These are phyloP conservation scores for Pharnaceum exiguum DNA, from an alignment of 148 eudicot species.

Conservation along the genomic window DNA sequence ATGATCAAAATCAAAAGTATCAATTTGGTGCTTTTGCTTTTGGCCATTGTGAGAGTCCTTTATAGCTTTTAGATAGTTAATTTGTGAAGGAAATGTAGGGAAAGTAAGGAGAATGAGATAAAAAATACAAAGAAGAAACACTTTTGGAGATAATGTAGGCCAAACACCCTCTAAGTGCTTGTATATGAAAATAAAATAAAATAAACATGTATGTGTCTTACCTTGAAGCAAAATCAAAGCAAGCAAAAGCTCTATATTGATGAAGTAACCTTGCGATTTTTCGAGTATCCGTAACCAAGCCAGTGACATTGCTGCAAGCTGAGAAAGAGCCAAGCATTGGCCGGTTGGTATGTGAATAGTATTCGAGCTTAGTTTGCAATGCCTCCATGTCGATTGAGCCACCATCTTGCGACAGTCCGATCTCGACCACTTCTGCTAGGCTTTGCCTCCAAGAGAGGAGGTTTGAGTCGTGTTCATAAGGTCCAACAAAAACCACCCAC, in stretches of 20 bases:
- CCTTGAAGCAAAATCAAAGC: constrained; percentile 56
- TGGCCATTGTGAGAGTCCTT: too few relatives aligned
- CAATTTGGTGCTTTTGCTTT: too few relatives aligned
- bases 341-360: constrained; percentile 5
- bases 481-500: constrained; percentile 37
- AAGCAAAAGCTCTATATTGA: constrained; percentile 43
- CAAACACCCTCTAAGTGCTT: too few relatives aligned
- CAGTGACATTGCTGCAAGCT: constrained; percentile 38
- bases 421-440: constrained; percentile 26
- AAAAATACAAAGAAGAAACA: too few relatives aligned
- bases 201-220: too few relatives aligned
- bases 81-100: too few relatives aligned
- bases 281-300: constrained; percentile 37
- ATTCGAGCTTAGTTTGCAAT: constrained; percentile 7
- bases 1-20: too few relatives aligned
- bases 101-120: too few relatives aligned
- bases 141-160: too few relatives aligned
- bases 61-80: too few relatives aligned
- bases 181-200: too few relatives aligned
- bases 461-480: constrained; percentile 33
- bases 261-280: constrained; percentile 35
- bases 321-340: constrained; percentile 33
- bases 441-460: constrained; percentile 27
- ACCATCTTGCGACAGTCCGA: constrained; percentile 17
- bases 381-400: constrained; percentile 18